These are phyloP conservation scores for Aspergillus ibericus DNA, from an alignment of 2,329 filamentous ascomycete species.

Conservation along the genomic window DNA sequence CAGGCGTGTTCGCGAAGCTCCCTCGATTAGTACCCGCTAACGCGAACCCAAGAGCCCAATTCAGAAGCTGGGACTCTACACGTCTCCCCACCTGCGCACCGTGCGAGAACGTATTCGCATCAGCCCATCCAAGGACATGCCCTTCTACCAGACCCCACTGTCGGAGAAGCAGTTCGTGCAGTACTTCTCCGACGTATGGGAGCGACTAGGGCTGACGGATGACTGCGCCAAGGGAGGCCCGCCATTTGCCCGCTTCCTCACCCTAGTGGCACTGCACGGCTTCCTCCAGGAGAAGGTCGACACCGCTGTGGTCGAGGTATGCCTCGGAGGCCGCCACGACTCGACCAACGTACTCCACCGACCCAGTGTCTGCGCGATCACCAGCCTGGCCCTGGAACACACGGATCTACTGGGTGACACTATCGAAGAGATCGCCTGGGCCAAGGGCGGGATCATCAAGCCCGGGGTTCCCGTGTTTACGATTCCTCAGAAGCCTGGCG, in stretches of 20 bases:
- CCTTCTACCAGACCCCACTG: neutral
- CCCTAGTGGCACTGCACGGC: neutral
- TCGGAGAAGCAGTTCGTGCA: neutral
- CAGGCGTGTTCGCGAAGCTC: neutral
- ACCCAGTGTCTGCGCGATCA: neutral
- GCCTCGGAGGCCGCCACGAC: neutral
- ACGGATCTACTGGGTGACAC: neutral
- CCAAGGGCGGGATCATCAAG: neutral
- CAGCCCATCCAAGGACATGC: neutral
- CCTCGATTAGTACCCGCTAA: neutral
- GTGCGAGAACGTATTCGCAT: neutral
- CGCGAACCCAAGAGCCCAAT: neutral
- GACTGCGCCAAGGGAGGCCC: neutral
- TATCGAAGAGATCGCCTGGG: neutral
- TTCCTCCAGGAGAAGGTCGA: conserved; percentile 1
- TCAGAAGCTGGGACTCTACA: neutral
- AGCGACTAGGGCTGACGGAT: neutral
- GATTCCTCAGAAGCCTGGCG: neutral
- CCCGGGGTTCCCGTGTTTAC: neutral
- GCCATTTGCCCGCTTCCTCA: neutral
- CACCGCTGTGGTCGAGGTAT: neutral
- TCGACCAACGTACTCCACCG: neutral
- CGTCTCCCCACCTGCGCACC: neutral
- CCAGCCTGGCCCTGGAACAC: neutral
- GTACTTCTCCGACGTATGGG: neutral